Evolutionary conservation across 129 eudicot genomes (phyloP).

Genomic region (Arctium lappa): DNA sequence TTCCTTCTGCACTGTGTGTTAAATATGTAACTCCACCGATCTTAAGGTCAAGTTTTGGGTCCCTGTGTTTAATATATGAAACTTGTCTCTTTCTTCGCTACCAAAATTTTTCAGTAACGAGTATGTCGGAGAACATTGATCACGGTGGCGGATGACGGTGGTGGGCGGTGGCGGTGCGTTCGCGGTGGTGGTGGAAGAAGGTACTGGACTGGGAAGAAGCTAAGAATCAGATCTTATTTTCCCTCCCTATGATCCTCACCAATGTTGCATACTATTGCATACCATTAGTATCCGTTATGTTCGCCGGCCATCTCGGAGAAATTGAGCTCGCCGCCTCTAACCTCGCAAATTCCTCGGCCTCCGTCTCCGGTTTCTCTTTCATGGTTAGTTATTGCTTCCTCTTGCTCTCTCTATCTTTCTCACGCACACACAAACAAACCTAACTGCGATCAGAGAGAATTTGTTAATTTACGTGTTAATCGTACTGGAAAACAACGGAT

Average conservation of each 20-base stretch:
- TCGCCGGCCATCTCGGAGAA: constrained; percentile 48
- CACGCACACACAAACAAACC: neutral
- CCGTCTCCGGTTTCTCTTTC: constrained; percentile 44
- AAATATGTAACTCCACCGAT: too few relatives aligned
- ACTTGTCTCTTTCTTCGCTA: too few relatives aligned
- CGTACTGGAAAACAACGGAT: too few relatives aligned
- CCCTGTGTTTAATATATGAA: too few relatives aligned
- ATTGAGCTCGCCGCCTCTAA: constrained; percentile 48
- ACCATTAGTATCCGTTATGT: constrained; percentile 19
- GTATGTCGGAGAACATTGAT: constrained; percentile 18
- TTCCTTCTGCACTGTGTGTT: too few relatives aligned
- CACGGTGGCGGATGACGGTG: neutral
- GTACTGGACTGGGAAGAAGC: constrained; percentile 41
- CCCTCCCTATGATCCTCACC: constrained; percentile 48
- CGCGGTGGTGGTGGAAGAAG: constrained; percentile 26
- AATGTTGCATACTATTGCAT: constrained; percentile 32
- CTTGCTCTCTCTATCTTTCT: neutral
- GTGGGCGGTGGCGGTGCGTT: too few relatives aligned
- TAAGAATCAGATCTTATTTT: constrained; percentile 33
- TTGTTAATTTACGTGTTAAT: too few relatives aligned
- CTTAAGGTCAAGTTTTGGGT: too few relatives aligned
- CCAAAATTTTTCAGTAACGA: neutral
- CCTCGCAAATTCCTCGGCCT: constrained; percentile 57
- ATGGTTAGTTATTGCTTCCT: constrained; percentile 24
- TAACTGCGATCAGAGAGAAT: too few relatives aligned